Base-by-base conservation (phyloP, 192 early-diverging fungal species). In the Backusella australiensis region DNA sequence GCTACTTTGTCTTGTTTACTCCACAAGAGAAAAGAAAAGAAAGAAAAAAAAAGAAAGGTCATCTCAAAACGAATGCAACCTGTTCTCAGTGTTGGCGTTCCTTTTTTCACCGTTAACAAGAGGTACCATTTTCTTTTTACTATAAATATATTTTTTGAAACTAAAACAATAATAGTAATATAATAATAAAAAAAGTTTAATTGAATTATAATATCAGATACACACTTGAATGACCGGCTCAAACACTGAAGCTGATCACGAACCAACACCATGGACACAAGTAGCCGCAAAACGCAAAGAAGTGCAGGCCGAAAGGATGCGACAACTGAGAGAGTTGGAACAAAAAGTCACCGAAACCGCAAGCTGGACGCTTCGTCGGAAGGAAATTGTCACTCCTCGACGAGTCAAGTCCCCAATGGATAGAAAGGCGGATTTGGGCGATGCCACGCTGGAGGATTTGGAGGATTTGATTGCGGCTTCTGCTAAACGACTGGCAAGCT, bases 391-490 rank as follows among this genome's bases (percentile, higher is more conserved):
- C 5, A 34, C 72, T 23, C 29, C 52, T 42, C 38, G 72, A 39
- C 56, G 72, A 21, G 17, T 8, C 42, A 71, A 26, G 4, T 71
- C 70, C 0, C 42, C 70, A 19, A 44, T 29, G 11, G 41, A 41
- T 29, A 72, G 32, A 46, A 65, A 74, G 38, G 26, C 65, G 15
- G 77, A 78, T 74, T 38, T 78, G 52, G 59, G 72, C 17, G 77
- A 78, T 32, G 77, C 77, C 21, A 78, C 71, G 5, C 36, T 78
- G 7, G 77, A 78, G 29, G 72, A 73, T 72, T 38, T 78, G 26
- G 77, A 78, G 49, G 77, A 49, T 23, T 66, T 78, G 32, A 78
- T 78, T 78, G 77, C 77, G 11, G 65, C 71, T 21, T 78, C 77
- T 63, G 77, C 77, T 19, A 67, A 78, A 56, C 63, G 77, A 39